Evolutionary conservation across 2,329 filamentous ascomycete species (phyloP), one percentile per base, ranked within the genome.

Genomic region (Colletotrichum brevisporum): DNA sequence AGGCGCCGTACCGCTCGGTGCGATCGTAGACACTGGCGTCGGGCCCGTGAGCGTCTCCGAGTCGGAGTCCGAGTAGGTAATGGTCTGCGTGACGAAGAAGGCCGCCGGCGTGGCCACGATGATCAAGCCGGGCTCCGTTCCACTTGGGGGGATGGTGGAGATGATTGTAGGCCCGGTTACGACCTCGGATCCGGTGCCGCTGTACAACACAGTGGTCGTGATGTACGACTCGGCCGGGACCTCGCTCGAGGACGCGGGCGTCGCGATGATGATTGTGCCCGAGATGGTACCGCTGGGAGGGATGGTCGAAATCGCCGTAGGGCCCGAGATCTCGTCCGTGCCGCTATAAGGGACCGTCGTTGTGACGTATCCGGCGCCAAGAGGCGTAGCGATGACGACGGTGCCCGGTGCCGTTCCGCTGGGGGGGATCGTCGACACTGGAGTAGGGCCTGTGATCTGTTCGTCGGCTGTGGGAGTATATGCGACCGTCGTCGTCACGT

Each of bases 221-320:
- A 54, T 27, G 31, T 39, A 54, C 47, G 47, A 50, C 47, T 26
- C 8, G 4, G 12, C 18, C 3, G 6, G 4, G 45, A 18, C 45
- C 15, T 36, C 45, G 45, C n/a, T 48, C n/a, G 26, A 31, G 16
- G 50, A 31, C 1, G 10, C 27, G 10, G 52, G 26, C 8, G 52
- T 54, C 2, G 48, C 43, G 18, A 70, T 58, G 21, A 70, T 47
- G 6, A 67, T 47, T 1, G 70, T 71, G 3, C 66, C 65, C 24
- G 59, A 45, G 3, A 15, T 45, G 2, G 54, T 63, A 2, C 66
- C 66, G 16, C 36, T 54, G 3, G 57, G 55, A 2, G 31, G 31
- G n/a, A 70, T 58, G 31, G 62, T 71, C 1, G 51, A 45, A 6
- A 69, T 56, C 6, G 54, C 50, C 10, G 36, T 58, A 2, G 56